These are phyloP conservation scores for Mycena galericulata DNA, from an alignment of 768 basidiomycete genomes.

Conservation along the genomic window DNA sequence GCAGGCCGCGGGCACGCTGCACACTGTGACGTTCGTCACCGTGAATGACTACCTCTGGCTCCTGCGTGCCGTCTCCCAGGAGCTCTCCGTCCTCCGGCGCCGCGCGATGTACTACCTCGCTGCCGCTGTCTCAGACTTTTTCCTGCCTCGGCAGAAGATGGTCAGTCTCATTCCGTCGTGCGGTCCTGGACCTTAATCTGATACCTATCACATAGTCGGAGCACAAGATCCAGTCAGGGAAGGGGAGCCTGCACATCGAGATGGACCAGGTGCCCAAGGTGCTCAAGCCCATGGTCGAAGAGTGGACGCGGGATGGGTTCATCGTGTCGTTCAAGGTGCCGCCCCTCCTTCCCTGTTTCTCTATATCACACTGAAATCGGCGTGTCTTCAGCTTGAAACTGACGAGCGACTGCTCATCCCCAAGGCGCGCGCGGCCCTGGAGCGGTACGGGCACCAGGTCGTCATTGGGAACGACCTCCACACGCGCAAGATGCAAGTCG, in stretches of 20 bases:
- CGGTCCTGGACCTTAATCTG: neutral
- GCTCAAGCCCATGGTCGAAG: constrained; percentile 90
- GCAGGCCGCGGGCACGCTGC: constrained; percentile 77
- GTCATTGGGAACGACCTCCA: constrained; percentile 98
- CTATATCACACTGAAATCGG: neutral
- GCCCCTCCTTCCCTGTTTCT: constrained; percentile 14
- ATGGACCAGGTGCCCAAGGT: constrained; percentile 99
- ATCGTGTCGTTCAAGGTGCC: constrained; percentile 98
- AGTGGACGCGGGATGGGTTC: constrained; percentile 92
- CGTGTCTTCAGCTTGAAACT: constrained; percentile 83
- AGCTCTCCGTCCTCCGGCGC: constrained; percentile 76
- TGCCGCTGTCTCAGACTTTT: constrained; percentile 98
- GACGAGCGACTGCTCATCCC: constrained; percentile 86
- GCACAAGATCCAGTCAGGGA: constrained; percentile 98
- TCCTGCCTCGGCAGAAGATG: constrained; percentile 91
- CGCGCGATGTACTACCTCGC: constrained; percentile 95
- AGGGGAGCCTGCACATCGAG: constrained; percentile 92
- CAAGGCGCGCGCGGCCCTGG: constrained; percentile 88
- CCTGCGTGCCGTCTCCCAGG: constrained; percentile 83
- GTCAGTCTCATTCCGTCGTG: constrained; percentile 57
- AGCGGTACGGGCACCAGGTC: constrained; percentile 96
- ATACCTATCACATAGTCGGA: constrained; percentile 74
- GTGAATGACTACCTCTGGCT: constrained; percentile 98
- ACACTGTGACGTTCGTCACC: constrained; percentile 91
- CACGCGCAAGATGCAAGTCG: constrained; percentile 90